phyloP scores from a whole-genome alignment of 148 eudicot species.

The Fagopyrum tataricum region DNA sequence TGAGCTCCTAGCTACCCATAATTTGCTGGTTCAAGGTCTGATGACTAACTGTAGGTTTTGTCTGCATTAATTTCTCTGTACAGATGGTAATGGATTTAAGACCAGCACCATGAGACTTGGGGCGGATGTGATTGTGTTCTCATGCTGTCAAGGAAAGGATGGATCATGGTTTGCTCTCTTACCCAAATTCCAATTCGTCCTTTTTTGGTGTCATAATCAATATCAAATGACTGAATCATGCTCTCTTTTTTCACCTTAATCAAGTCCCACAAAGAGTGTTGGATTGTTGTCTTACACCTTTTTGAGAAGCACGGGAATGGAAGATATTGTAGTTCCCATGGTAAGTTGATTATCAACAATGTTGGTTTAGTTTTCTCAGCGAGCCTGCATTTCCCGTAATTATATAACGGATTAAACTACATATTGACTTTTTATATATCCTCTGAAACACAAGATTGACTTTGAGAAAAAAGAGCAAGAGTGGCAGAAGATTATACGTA shows the following conservation, averaged over 20 bases:
- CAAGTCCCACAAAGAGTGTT: slow-evolving; percentile 50
- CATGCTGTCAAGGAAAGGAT: slow-evolving; percentile 36
- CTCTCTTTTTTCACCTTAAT: slow-evolving; percentile 14
- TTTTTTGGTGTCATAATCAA: no score
- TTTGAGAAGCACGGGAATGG: slow-evolving; percentile 53
- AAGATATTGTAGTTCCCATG: slow-evolving; percentile 82
- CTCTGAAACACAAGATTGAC: slow-evolving; percentile 21
- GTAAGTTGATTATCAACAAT: slow-evolving; percentile 16
- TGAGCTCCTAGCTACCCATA: slow-evolving; percentile 18
- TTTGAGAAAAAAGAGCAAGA: slow-evolving; percentile 48
- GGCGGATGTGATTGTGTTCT: slow-evolving; percentile 85
- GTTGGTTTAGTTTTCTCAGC: background rate
- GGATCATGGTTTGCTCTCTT: slow-evolving; percentile 38
- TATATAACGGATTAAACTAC: background rate
- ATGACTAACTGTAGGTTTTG: no score
- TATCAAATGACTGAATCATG: background rate
- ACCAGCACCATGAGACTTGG: slow-evolving; percentile 95
- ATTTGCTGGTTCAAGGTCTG: no score
- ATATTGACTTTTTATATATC: background rate
- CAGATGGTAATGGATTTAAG: slow-evolving; percentile 92
- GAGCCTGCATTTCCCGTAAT: background rate
- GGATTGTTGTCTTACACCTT: slow-evolving; percentile 75
- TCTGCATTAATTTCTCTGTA: slow-evolving; percentile 7
- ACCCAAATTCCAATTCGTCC: background rate
- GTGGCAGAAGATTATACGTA: slow-evolving; percentile 41